phyloP scores from a whole-genome alignment of 306 rosid species.

The Fragaria iinumae region DNA sequence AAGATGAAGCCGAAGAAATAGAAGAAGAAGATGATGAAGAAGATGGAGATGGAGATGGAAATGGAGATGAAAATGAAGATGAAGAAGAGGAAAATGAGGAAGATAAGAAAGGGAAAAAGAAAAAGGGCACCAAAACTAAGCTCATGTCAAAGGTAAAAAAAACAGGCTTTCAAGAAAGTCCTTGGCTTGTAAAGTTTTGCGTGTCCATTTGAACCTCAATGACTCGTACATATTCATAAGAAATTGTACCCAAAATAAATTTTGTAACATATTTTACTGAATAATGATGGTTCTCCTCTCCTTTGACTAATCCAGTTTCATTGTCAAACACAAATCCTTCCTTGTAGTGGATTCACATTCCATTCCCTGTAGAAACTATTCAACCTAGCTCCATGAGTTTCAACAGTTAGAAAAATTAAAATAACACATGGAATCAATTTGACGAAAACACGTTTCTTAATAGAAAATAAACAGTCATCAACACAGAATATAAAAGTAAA shows the following conservation, averaged over 20 bases:
- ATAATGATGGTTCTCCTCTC: background rate
- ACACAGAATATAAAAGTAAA: slow-evolving; percentile 5
- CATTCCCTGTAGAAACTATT: background rate
- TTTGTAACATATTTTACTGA: background rate
- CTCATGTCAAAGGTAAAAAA: background rate
- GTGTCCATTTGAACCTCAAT: background rate
- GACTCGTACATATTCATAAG: background rate
- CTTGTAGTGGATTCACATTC: background rate
- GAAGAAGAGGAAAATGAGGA: background rate
- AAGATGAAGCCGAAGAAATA: background rate
- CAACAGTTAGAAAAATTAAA: background rate
- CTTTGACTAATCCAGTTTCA: background rate
- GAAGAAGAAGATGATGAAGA: background rate
- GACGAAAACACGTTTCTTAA: background rate
- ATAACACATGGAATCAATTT: background rate
- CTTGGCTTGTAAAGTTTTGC: background rate
- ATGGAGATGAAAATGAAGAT: background rate
- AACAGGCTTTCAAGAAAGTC: background rate
- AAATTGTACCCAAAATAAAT: background rate
- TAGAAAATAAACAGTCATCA: background rate
- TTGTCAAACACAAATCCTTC: background rate
- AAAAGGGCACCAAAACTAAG: background rate
- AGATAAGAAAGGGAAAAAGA: background rate
- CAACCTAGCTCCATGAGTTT: background rate
- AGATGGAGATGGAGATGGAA: background rate